phyloP scores from a whole-genome alignment of 2,329 filamentous ascomycete genomes.

The Delphinella strobiligena region DNA sequence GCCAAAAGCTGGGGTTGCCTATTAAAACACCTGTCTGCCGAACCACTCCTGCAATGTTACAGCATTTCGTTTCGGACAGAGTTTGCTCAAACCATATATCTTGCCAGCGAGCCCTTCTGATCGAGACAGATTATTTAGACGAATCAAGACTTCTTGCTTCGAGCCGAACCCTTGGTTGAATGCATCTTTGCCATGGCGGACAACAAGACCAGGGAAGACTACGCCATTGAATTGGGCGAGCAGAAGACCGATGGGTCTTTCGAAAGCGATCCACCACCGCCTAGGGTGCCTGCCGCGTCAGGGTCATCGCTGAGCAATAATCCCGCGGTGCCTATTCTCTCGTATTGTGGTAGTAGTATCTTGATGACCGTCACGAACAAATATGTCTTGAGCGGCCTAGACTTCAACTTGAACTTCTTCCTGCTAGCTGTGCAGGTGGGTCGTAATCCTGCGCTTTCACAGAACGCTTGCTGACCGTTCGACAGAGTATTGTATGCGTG shows the following conservation, averaged over 20 bases:
- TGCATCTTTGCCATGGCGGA: conserved; percentile 69
- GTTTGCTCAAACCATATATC: too few species aligned
- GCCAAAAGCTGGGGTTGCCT: too few species aligned
- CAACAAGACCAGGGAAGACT: conserved; percentile 78
- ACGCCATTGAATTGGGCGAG: conserved; percentile 58
- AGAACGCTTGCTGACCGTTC: not conserved
- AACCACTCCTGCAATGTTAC: too few species aligned
- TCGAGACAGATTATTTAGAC: too few species aligned
- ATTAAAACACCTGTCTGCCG: too few species aligned
- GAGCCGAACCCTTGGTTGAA: too few species aligned
- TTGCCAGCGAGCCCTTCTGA: too few species aligned
- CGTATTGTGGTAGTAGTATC: conserved; percentile 94
- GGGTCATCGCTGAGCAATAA: too few species aligned
- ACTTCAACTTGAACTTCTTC: conserved; percentile 96
- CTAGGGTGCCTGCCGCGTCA: conserved; percentile 36
- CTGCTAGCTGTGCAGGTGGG: conserved; percentile 83
- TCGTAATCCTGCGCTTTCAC: conserved; percentile 1
- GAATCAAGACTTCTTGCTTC: too few species aligned
- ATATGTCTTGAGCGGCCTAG: conserved; percentile 81
- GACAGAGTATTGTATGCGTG: conserved; percentile 78
- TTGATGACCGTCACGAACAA: conserved; percentile 99
- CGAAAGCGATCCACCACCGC: conserved; percentile 27
- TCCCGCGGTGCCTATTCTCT: too few species aligned
- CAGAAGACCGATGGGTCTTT: conserved; percentile 38
- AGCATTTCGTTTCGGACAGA: too few species aligned